Conservation (phyloP, 805 yeast genomes). For the Starmerella asiatica region DNA sequence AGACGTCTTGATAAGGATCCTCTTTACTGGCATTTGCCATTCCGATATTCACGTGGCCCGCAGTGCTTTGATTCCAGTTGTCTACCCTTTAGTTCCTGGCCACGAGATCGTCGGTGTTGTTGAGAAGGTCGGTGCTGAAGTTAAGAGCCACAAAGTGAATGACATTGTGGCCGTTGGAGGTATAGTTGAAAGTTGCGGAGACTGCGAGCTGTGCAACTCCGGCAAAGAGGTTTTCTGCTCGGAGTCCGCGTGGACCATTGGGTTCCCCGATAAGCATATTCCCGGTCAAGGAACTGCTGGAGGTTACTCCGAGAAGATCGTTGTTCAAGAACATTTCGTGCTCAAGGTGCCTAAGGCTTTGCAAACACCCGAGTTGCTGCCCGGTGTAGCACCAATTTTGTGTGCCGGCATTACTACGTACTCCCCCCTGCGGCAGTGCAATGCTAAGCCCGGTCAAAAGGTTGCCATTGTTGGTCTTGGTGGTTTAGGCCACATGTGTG, state of each 20-base stretch:
- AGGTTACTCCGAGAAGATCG: slow-evolving; percentile 26
- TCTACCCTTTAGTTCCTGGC: slow-evolving; percentile 34
- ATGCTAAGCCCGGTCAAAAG: slow-evolving; percentile 36
- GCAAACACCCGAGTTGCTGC: slow-evolving; percentile 30
- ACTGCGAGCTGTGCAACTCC: slow-evolving; percentile 45
- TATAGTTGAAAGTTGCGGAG: slow-evolving; percentile 43
- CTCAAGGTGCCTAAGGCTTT: slow-evolving; percentile 49
- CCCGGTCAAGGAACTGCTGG: slow-evolving; percentile 41
- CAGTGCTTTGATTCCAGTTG: slow-evolving; percentile 38
- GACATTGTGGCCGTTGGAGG: slow-evolving; percentile 78
- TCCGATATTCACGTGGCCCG: slow-evolving; percentile 40
- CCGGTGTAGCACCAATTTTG: slow-evolving; percentile 54
- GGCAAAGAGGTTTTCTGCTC: slow-evolving; percentile 48
- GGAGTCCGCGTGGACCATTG: slow-evolving; percentile 39
- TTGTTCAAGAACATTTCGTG: slow-evolving; percentile 46
- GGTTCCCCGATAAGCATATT: slow-evolving; percentile 31
- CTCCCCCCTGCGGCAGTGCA: slow-evolving; percentile 44
- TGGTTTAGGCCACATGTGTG: slow-evolving; percentile 52
- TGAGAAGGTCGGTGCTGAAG: slow-evolving; percentile 44
- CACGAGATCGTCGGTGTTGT: slow-evolving; percentile 33
- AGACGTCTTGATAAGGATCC: slow-evolving; percentile 27
- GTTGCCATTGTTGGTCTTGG: slow-evolving; percentile 55
- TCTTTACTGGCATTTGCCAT: slow-evolving; percentile 37
- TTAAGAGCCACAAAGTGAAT: slow-evolving; percentile 39
- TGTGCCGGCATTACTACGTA: slow-evolving; percentile 68